These are phyloP conservation scores for Leccinellum rugosiceps DNA, from an alignment of 768 basidiomycete species.

Conservation along the genomic window DNA sequence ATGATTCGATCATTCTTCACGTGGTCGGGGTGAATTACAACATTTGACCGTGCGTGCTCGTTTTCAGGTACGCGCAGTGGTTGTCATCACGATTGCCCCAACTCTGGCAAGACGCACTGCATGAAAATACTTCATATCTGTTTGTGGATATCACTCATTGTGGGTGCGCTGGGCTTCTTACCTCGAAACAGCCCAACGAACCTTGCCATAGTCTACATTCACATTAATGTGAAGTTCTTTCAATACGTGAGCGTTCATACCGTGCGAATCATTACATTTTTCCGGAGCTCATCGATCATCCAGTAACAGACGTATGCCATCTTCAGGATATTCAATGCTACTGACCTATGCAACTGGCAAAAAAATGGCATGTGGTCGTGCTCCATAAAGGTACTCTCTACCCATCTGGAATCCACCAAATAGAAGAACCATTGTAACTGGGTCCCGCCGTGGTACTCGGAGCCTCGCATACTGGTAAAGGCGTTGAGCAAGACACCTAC, in stretches of 20 bases:
- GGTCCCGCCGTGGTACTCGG: too few relatives aligned
- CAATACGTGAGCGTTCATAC: not conserved
- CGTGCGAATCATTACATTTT: not conserved
- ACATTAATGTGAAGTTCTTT: not conserved
- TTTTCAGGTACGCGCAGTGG: too few relatives aligned
- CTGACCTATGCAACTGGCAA: not conserved
- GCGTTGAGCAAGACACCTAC: not conserved
- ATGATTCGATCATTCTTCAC: too few relatives aligned
- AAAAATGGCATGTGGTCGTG: not conserved
- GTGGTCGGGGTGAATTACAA: too few relatives aligned
- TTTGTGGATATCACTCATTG: too few relatives aligned
- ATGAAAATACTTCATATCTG: too few relatives aligned
- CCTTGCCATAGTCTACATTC: not conserved
- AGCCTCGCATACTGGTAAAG: not conserved
- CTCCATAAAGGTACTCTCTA: not conserved
- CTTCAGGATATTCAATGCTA: not conserved
- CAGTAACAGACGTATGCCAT: not conserved
- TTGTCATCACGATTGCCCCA: too few relatives aligned
- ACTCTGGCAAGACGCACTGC: too few relatives aligned
- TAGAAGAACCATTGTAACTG: not conserved
- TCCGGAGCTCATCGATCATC: not conserved
- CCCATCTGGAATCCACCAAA: not conserved
- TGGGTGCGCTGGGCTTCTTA: too few relatives aligned
- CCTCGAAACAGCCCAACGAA: not conserved
- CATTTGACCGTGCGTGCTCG: too few relatives aligned